These are phyloP conservation scores for Sporothrix variecibatus DNA, from an alignment of 2,329 filamentous ascomycete species.

Conservation along the genomic window DNA sequence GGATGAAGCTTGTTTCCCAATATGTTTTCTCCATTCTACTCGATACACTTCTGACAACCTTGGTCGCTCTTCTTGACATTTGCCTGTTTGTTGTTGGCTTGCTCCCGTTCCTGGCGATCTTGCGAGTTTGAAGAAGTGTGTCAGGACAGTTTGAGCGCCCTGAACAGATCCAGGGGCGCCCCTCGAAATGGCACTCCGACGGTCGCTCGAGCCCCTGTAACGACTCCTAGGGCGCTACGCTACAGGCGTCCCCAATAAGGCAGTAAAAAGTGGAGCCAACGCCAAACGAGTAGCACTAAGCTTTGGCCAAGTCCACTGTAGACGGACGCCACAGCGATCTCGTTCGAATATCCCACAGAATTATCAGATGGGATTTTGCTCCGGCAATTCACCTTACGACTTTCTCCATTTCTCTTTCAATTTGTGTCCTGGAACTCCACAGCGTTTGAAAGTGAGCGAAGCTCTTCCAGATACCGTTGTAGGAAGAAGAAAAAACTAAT, in stretches of 20 bases:
- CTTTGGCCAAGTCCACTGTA: neutral
- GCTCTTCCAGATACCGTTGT: neutral
- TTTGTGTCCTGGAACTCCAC: neutral
- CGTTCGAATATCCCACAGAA: neutral
- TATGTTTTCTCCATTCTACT: neutral
- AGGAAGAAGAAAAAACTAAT: neutral
- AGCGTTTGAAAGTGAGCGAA: neutral
- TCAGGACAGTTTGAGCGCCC: conserved; percentile 36
- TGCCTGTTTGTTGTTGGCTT: neutral
- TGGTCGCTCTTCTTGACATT: too few species aligned
- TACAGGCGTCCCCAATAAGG: neutral
- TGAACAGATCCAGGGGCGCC: conserved; percentile 4
- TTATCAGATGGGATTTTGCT: conserved; percentile 20
- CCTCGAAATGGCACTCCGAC: neutral
- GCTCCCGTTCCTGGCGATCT: conserved; percentile 2
- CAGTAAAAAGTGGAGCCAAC: conserved; percentile 3
- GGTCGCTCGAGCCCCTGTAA: conserved; percentile 6
- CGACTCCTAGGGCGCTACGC: neutral
- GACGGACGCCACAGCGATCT: neutral
- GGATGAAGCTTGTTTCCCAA: neutral
- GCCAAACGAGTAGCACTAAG: neutral
- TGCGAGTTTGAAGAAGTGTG: conserved; percentile 30
- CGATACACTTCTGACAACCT: neutral
- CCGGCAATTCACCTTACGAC: neutral
- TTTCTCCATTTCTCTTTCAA: neutral